phyloP scores from a whole-genome alignment of 2,329 filamentous ascomycete species.

The Leptographium wingfieldii region DNA sequence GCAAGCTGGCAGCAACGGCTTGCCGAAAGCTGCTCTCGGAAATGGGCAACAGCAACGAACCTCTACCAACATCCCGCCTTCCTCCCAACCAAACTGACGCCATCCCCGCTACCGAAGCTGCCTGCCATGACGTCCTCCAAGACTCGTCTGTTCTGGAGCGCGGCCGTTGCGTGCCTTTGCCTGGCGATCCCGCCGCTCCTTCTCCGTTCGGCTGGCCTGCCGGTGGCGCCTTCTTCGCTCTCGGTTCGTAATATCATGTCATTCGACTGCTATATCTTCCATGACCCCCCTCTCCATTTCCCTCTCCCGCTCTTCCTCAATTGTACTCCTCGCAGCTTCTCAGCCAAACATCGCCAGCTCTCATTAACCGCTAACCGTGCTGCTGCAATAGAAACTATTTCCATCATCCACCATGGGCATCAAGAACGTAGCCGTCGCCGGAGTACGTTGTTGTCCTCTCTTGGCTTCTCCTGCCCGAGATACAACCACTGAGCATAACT shows the following conservation, averaged over 20 bases:
- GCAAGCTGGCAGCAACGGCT: too few relatives aligned
- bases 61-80: not conserved
- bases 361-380: too few relatives aligned
- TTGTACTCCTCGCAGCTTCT: not conserved
- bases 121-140: not conserved
- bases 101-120: not conserved
- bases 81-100: not conserved
- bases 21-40: too few relatives aligned
- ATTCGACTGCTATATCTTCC: not conserved
- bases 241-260: not conserved
- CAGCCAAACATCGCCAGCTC: not conserved
- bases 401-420: constrained; percentile 15
- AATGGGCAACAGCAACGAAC: not conserved
- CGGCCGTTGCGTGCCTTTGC: not conserved
- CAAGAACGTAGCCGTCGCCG: constrained; percentile 22
- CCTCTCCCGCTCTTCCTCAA: not conserved
- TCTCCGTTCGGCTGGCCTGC: not conserved
- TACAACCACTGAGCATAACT: not conserved
- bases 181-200: not conserved
- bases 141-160: not conserved
- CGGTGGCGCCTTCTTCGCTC: not conserved
- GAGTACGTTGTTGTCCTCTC: constrained; percentile 17
- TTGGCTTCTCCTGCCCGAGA: not conserved
- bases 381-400: constrained; percentile 1
- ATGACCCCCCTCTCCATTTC: not conserved